These are phyloP conservation scores for Helicostylum pulchrum DNA, from an alignment of 192 early-diverging fungal species.

Conservation along the genomic window DNA sequence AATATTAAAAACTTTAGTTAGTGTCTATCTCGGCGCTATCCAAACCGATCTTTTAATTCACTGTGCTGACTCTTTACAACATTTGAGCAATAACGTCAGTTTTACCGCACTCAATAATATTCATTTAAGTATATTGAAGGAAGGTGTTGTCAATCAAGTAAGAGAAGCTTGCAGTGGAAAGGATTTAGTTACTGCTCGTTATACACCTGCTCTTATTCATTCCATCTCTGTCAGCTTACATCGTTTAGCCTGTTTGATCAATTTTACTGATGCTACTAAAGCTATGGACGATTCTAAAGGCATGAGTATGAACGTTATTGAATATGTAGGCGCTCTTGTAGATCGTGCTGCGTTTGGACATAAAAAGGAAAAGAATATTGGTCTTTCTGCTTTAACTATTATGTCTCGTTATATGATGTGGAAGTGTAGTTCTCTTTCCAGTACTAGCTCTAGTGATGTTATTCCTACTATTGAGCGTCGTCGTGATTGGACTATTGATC, in stretches of 20 bases:
- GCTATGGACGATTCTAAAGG: slow-evolving; percentile 24
- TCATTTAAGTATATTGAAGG: slow-evolving; percentile 35
- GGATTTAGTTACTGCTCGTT: slow-evolving; percentile 22
- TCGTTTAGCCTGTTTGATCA: slow-evolving; percentile 29
- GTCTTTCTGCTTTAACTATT: slow-evolving; percentile 27
- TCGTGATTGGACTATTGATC: slow-evolving; percentile 18
- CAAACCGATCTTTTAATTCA: slow-evolving; percentile 35
- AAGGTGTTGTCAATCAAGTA: slow-evolving; percentile 27
- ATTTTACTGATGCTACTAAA: slow-evolving; percentile 20
- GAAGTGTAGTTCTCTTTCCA: slow-evolving; percentile 8
- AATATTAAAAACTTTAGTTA: slow-evolving; percentile 43
- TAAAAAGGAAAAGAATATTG: slow-evolving; percentile 9
- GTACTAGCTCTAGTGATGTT: background rate
- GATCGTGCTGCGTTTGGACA: slow-evolving; percentile 17
- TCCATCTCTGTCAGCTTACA: slow-evolving; percentile 25
- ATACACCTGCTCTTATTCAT: slow-evolving; percentile 23
- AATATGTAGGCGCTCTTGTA: slow-evolving; percentile 4
- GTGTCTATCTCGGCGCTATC: slow-evolving; percentile 43
- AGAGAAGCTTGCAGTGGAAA: slow-evolving; percentile 30
- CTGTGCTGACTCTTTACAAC: slow-evolving; percentile 39
- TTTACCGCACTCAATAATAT: slow-evolving; percentile 37
- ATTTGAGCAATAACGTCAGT: slow-evolving; percentile 36
- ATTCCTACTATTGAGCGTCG: background rate
- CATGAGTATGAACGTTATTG: slow-evolving; percentile 2
- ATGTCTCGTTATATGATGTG: slow-evolving; percentile 39